A percentile compares a stretch with the other conserved stretches of the same genome.
Conservation (phyloP, 768 basidiomycete species). For the Epithele typhae region DNA sequence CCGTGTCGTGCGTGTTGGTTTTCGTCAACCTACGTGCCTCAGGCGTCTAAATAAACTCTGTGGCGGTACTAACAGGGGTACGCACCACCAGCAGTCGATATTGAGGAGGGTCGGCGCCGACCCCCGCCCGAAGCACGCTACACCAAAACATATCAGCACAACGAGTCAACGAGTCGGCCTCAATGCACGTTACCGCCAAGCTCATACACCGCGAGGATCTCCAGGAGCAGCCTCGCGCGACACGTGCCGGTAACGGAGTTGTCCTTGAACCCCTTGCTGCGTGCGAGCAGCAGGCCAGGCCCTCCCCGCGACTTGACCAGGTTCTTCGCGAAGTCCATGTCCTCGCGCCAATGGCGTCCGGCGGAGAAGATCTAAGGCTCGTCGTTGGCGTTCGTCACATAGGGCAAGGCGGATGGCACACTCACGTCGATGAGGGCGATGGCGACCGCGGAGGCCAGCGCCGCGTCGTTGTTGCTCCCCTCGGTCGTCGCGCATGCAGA, state of each 20-base stretch:
- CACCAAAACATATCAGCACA: constrained; percentile 2
- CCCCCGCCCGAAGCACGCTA: constrained; percentile 34
- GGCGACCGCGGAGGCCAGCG: constrained; percentile 25
- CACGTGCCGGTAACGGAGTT: constrained; percentile 26
- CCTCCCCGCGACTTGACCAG: constrained; percentile 40
- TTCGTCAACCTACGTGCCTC: constrained; percentile 24
- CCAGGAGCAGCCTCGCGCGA: constrained; percentile 33
- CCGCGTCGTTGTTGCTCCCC: constrained; percentile 26
- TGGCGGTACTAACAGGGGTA: constrained; percentile 7
- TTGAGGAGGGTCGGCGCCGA: constrained; percentile 32
- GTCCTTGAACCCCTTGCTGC: constrained; percentile 23
- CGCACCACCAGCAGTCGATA: constrained; percentile 37
- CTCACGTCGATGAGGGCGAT: constrained; percentile 36
- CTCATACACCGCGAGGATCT: constrained; percentile 41
- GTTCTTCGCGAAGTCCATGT: constrained; percentile 34
- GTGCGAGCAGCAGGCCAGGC: constrained; percentile 33
- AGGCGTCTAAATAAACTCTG: constrained; percentile 3
- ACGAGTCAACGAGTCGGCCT: constrained; percentile 1
- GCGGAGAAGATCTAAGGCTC: constrained; percentile 39
- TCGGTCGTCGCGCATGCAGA: constrained; percentile 28
- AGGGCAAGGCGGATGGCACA: constrained; percentile 8
- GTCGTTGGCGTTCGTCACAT: constrained; percentile 1
- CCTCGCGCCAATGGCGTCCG: constrained; percentile 34
- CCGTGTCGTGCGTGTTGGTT: constrained; percentile 25
- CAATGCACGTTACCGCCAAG: constrained; percentile 29